A percentile compares a stretch with the other conserved stretches of the same genome.
Conservation (phyloP, 805 yeast species). For the Starmerella vaccinii region DNA sequence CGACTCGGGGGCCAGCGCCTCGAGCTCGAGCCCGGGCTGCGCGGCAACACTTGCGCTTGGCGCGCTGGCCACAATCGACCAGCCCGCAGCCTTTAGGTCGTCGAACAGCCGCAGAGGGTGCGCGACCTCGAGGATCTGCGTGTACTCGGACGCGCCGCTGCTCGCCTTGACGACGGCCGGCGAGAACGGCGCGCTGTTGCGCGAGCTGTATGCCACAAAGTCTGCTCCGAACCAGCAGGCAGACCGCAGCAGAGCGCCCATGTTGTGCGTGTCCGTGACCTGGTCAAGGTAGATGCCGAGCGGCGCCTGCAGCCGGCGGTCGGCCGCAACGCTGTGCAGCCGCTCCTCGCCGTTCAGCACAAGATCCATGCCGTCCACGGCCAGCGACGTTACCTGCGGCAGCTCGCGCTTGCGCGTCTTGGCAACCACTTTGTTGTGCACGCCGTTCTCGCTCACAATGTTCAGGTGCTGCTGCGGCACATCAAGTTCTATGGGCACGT, state of each 20-base stretch:
- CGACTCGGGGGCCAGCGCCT: slow-evolving; percentile 20
- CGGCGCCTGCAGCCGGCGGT: slow-evolving; percentile 29
- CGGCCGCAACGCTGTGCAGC: background rate
- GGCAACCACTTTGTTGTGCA: slow-evolving; percentile 70
- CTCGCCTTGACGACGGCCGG: slow-evolving; percentile 73
- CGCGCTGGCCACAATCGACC: slow-evolving; percentile 62
- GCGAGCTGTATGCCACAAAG: slow-evolving; percentile 57
- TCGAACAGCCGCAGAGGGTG: slow-evolving; percentile 57
- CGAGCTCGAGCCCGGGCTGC: slow-evolving; percentile 32
- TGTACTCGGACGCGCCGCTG: slow-evolving; percentile 71
- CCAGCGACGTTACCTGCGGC: slow-evolving; percentile 26
- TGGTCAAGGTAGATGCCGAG: slow-evolving; percentile 69
- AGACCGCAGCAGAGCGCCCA: slow-evolving; percentile 72
- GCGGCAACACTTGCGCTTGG: slow-evolving; percentile 26
- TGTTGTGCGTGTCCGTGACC: slow-evolving; percentile 74
- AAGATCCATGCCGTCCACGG: slow-evolving; percentile 20
- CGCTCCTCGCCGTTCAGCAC: slow-evolving; percentile 18
- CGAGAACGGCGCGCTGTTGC: slow-evolving; percentile 62
- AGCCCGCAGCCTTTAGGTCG: slow-evolving; percentile 45
- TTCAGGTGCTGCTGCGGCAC: slow-evolving; percentile 47
- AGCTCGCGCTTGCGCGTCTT: slow-evolving; percentile 48
- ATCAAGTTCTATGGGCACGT: slow-evolving; percentile 34
- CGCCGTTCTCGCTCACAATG: slow-evolving; percentile 51
- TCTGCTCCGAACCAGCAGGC: slow-evolving; percentile 79
- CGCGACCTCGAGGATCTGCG: slow-evolving; percentile 49